These are phyloP conservation scores for Aureobasidium sp. DNA, from an alignment of 2,329 filamentous ascomycete species.

Conservation along the genomic window DNA sequence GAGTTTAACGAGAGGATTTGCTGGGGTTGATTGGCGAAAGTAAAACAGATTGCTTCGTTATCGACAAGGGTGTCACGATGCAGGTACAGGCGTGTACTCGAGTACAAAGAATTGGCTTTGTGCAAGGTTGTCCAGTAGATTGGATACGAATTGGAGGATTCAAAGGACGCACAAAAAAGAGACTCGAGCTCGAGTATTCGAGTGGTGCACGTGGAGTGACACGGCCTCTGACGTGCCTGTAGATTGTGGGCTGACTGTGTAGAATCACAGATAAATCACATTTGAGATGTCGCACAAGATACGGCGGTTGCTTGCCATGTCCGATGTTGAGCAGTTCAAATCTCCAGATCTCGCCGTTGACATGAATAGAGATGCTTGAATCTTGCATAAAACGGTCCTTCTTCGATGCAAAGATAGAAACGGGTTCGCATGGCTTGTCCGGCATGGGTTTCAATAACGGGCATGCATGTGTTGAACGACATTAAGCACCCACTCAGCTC, in stretches of 20 bases:
- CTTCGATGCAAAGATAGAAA: slow-evolving; percentile 1
- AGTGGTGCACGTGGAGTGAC: no score
- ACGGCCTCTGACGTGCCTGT: not conserved
- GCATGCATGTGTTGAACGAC: not conserved
- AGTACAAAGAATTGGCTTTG: not conserved
- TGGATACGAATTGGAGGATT: no score
- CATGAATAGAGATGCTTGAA: not conserved
- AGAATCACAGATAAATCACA: no score
- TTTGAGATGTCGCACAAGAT: not conserved
- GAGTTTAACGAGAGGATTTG: not conserved
- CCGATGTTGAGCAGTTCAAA: not conserved
- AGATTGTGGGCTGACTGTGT: no score
- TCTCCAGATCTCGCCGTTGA: not conserved
- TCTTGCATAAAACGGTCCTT: slow-evolving; percentile 12
- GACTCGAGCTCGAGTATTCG: no score
- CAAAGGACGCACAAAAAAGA: not conserved
- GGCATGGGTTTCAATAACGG: slow-evolving; percentile 3
- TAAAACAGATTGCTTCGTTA: not conserved
- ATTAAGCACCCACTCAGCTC: slow-evolving; percentile 1
- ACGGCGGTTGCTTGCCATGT: not conserved
- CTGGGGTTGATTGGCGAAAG: not conserved
- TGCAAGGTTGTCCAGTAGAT: not conserved
- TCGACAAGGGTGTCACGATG: not conserved
- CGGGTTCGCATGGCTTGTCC: not conserved
- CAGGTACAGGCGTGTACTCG: not conserved